Percentiles rank a stretch among this genome's conserved stretches.
Conservation (phyloP, 352 stramenopile genomes). For the Peronospora belbahrii region DNA sequence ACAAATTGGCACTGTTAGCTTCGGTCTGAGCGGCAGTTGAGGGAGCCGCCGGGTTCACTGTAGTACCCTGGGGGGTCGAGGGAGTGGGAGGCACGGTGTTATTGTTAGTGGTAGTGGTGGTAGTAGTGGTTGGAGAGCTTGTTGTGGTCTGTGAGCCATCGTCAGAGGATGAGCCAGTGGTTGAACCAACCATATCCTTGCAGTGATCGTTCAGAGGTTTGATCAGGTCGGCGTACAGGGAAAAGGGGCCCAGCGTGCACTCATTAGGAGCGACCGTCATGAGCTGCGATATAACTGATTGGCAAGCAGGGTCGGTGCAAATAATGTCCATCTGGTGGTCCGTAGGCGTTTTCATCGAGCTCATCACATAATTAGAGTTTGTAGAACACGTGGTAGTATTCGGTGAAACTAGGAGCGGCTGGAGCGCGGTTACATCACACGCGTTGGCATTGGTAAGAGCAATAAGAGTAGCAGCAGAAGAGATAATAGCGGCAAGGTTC, state of each 20-base stretch:
- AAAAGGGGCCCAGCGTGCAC: slow-evolving; percentile 26
- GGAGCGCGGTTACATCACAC: slow-evolving; percentile 25
- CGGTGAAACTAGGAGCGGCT: slow-evolving; percentile 14
- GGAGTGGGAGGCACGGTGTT: no score
- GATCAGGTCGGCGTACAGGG: slow-evolving; percentile 28
- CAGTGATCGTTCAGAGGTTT: slow-evolving; percentile 19
- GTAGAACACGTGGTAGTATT: slow-evolving; percentile 20
- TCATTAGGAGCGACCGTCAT: slow-evolving; percentile 19
- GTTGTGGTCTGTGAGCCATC: slow-evolving; percentile 7
- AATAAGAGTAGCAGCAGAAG: slow-evolving; percentile 9
- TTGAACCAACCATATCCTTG: not conserved
- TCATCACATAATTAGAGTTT: slow-evolving; percentile 28
- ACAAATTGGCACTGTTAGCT: no score
- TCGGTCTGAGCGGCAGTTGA: no score
- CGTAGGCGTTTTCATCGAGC: slow-evolving; percentile 25
- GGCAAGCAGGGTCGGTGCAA: slow-evolving; percentile 26
- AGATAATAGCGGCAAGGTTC: slow-evolving; percentile 22
- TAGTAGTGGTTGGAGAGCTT: no score
- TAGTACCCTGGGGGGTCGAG: no score
- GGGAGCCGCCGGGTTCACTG: no score
- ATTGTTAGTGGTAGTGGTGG: no score
- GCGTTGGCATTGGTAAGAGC: slow-evolving; percentile 18
- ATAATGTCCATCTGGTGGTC: slow-evolving; percentile 21
- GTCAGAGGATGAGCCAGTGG: not conserved
- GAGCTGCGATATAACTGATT: slow-evolving; percentile 22